Evolutionary conservation across 495 filamentous ascomycete species (phyloP), one percentile per base, ranked within the genome.

Genomic region (Podospora didyma): DNA sequence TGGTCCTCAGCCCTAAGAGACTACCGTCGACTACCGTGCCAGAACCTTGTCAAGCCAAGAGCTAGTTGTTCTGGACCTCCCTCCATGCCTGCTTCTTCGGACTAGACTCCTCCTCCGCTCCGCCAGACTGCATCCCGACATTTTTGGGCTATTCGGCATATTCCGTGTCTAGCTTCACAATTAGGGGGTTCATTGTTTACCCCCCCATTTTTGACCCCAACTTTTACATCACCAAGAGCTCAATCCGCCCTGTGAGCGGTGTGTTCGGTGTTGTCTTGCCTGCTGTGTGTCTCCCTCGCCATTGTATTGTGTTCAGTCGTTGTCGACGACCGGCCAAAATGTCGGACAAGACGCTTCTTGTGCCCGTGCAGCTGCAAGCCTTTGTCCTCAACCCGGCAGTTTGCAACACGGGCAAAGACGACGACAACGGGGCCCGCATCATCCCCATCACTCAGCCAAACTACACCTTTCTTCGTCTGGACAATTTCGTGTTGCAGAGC

Each of bases 401-500:
- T 2, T 54, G 57, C 50, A 44, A 35, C 23, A 22, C n/a, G 3
- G 23, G 17, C 7, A 2, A 12, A 4, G 24, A 35, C 14, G 23
- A 51, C 17, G 49, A 41, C 42, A 50, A 51, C 3, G 31, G 26
- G 3, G 51, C 51, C 37, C 24, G 26, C 7, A 80, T 83, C 35
- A 72, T 71, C 1, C 80, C 81, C 12, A 75, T 84, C 49, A 76
- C 73, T 1, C 79, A 82, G 62, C 81, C 81, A 5, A 80, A 83
- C 62, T 84, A 82, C 62, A 75, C 70, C 7, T 71, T 67, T 34
- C 72, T 85, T 0, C 75, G 73, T 0, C 62, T 79, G 6, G 56
- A 73, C 3, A 57, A 72, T 21, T 44, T 39, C 28, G 2, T 69
- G 6, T 47, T 78, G 7, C 70, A 78, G 28, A 58, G 59, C 49